These are phyloP conservation scores for Kodamaea suecica DNA, from an alignment of 1,139 yeast genomes.

Conservation along the genomic window DNA sequence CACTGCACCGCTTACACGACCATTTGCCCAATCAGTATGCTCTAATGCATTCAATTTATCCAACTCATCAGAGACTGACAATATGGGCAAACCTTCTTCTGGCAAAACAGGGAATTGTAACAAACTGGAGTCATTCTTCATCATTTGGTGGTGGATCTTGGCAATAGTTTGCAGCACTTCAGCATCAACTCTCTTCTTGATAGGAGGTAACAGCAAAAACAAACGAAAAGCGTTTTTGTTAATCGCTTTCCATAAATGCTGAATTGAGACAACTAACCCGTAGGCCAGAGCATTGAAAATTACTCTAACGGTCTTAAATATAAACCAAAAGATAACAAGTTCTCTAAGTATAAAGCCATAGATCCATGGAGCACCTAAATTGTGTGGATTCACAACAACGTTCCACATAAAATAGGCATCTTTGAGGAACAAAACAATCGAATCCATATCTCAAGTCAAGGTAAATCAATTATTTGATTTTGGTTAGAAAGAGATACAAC, in stretches of 20 bases:
- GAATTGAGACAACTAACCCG: constrained; percentile 34
- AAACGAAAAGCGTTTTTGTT: constrained; percentile 26
- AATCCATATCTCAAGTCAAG: neutral
- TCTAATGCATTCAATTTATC: constrained; percentile 48
- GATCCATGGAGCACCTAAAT: constrained; percentile 7
- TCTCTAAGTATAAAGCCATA: constrained; percentile 24
- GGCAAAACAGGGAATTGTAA: constrained; percentile 57
- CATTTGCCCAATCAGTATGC: constrained; percentile 78
- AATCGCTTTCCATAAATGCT: constrained; percentile 11
- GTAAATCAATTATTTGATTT: no score
- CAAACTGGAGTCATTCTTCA: constrained; percentile 48
- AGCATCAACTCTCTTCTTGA: constrained; percentile 53
- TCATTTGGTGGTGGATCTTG: constrained; percentile 52
- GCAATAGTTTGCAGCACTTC: constrained; percentile 52
- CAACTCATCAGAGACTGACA: constrained; percentile 45
- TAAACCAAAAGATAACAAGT: constrained; percentile 20
- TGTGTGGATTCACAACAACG: neutral
- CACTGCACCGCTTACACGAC: constrained; percentile 91
- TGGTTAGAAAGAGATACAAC: no score
- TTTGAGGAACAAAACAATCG: constrained; percentile 3
- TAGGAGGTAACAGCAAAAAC: constrained; percentile 51
- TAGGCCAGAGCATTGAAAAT: constrained; percentile 29
- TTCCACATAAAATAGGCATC: neutral
- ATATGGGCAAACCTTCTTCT: constrained; percentile 47
- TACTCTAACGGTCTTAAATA: constrained; percentile 14